phyloP scores from a whole-genome alignment of 1,139 yeast species.

The Kluyveromyces sp. region DNA sequence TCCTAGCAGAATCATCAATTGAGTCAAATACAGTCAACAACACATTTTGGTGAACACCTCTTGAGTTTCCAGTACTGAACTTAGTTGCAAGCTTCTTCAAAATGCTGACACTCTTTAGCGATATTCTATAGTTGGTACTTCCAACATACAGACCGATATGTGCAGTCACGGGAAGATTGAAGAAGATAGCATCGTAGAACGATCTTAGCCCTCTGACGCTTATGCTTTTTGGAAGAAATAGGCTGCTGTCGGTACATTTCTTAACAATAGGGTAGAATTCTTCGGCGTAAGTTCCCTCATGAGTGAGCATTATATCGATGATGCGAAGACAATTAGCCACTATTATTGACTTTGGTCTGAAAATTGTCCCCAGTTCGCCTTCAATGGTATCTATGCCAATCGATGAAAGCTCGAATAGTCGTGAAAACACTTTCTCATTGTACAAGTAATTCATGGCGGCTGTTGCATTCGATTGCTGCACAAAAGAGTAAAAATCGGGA shows the following conservation, averaged over 20 bases:
- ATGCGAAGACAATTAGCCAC: slow-evolving; percentile 39
- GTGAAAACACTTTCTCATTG: slow-evolving; percentile 48
- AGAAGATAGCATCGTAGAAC: slow-evolving; percentile 64
- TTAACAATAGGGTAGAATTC: slow-evolving; percentile 41
- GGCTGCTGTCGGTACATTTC: slow-evolving; percentile 26
- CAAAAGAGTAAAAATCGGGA: slow-evolving; percentile 36
- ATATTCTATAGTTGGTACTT: slow-evolving; percentile 42
- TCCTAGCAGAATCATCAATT: slow-evolving; percentile 60
- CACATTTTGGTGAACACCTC: slow-evolving; percentile 44
- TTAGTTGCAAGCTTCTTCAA: slow-evolving; percentile 42
- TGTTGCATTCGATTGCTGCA: slow-evolving; percentile 60
- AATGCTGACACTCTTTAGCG: slow-evolving; percentile 47
- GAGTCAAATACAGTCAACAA: slow-evolving; percentile 68
- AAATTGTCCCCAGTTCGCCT: slow-evolving; percentile 36
- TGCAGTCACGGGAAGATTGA: slow-evolving; percentile 61
- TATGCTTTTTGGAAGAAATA: slow-evolving; percentile 44
- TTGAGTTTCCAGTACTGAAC: slow-evolving; percentile 28
- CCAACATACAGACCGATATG: slow-evolving; percentile 67
- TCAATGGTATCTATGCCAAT: slow-evolving; percentile 49
- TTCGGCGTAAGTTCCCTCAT: slow-evolving; percentile 51
- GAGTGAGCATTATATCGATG: slow-evolving; percentile 43
- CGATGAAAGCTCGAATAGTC: slow-evolving; percentile 49
- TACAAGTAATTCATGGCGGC: slow-evolving; percentile 57
- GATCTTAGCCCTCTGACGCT: slow-evolving; percentile 58
- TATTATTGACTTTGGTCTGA: slow-evolving; percentile 27